These are phyloP conservation scores for Amanita inopinata DNA, from an alignment of 768 basidiomycete genomes.

Conservation along the genomic window DNA sequence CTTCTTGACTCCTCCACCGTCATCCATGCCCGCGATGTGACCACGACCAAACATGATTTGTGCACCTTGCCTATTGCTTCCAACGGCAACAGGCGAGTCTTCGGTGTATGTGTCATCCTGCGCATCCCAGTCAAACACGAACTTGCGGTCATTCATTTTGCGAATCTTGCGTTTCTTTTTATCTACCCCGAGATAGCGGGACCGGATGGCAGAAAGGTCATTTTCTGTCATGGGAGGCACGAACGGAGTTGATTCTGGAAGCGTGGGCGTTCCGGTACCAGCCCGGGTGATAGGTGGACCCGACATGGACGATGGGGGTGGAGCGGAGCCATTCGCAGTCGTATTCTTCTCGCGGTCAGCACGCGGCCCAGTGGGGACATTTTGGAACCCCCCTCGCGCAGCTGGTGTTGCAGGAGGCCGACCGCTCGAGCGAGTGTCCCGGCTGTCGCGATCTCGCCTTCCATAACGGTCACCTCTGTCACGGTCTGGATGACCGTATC, in stretches of 20 bases:
- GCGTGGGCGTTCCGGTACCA: constrained; percentile 21
- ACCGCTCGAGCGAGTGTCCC: constrained; percentile 27
- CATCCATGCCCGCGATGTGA: constrained; percentile 80
- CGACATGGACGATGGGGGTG: constrained; percentile 36
- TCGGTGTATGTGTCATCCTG: constrained; percentile 88
- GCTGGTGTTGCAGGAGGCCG: constrained; percentile 27
- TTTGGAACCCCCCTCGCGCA: constrained; percentile 42
- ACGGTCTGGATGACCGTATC: constrained; percentile 42
- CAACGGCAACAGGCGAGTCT: constrained; percentile 65
- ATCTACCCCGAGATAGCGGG: constrained; percentile 90
- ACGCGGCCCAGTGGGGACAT: constrained; percentile 79
- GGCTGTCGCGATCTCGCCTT: constrained; percentile 33
- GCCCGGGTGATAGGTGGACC: constrained; percentile 28
- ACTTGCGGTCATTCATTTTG: constrained; percentile 93
- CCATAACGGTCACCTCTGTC: constrained; percentile 32
- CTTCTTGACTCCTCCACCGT: constrained; percentile 43
- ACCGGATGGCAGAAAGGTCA: constrained; percentile 77
- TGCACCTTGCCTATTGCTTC: constrained; percentile 67
- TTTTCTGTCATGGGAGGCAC: constrained; percentile 67
- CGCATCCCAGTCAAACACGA: constrained; percentile 99
- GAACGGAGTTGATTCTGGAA: constrained; percentile 28
- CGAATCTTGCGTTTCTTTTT: constrained; percentile 92
- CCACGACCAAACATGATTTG: constrained; percentile 87
- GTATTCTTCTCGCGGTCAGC: constrained; percentile 54
- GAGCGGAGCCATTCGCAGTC: constrained; percentile 25